Percentiles rank a stretch among this genome's conserved stretches.
These are phyloP conservation scores for Sarocladium oryzae DNA, from an alignment of 2,329 filamentous ascomycete species.

Conservation along the genomic window DNA sequence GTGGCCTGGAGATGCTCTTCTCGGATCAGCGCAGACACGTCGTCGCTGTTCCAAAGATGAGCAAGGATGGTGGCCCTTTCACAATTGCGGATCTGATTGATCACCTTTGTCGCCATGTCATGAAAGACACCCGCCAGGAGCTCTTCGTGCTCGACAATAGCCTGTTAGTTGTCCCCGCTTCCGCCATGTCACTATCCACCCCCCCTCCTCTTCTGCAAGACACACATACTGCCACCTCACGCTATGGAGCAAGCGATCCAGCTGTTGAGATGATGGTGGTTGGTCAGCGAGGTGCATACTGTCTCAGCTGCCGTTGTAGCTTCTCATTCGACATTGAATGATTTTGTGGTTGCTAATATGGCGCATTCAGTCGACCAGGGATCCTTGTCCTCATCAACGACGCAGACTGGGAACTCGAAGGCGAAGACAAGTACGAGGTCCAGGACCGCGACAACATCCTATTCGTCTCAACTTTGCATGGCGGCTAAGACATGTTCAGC, in stretches of 20 bases:
- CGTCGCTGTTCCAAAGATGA: slow-evolving; percentile 59
- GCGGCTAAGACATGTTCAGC: slow-evolving; percentile 53
- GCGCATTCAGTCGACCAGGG: slow-evolving; percentile 67
- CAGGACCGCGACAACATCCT: slow-evolving; percentile 79
- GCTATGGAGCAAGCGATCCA: neutral
- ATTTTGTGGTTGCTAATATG: slow-evolving; percentile 1
- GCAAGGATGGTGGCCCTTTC: slow-evolving; percentile 51
- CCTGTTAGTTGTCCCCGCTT: slow-evolving; percentile 59
- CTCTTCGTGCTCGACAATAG: slow-evolving; percentile 82
- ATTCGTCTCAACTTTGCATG: slow-evolving; percentile 94
- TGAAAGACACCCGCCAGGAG: slow-evolving; percentile 81
- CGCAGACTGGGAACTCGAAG: slow-evolving; percentile 96
- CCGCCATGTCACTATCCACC: slow-evolving; percentile 3
- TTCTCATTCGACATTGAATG: neutral
- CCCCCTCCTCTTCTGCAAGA: slow-evolving; percentile 4
- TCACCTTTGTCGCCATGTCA: slow-evolving; percentile 72
- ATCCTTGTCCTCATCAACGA: slow-evolving; percentile 97
- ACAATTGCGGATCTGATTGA: slow-evolving; percentile 72
- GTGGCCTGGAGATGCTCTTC: slow-evolving; percentile 92
- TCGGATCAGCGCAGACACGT: slow-evolving; percentile 69
- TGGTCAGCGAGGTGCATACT: slow-evolving; percentile 7
- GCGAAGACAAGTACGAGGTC: slow-evolving; percentile 83
- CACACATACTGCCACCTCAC: neutral
- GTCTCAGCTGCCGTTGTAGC: neutral
- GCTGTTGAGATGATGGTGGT: neutral